Percentiles rank a stretch among this genome's conserved stretches.
phyloP scores from a whole-genome alignment of 1,284 basidiomycete species.

The Macrocystidia cucumis region DNA sequence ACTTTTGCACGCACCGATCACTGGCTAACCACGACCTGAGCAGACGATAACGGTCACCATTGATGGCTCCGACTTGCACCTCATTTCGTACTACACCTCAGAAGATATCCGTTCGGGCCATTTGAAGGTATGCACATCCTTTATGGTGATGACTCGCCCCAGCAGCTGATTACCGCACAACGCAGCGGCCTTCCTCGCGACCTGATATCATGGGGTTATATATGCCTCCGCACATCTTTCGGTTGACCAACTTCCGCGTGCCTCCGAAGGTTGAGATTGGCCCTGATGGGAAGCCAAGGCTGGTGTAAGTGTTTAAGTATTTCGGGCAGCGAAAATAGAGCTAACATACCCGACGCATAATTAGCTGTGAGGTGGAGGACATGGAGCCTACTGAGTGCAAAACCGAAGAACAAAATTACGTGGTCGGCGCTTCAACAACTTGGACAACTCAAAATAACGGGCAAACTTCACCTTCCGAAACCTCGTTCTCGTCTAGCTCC shows the following conservation, averaged over 20 bases:
- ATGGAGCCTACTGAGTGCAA: slow-evolving; percentile 33
- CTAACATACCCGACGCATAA: slow-evolving; percentile 4
- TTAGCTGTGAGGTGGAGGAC: slow-evolving; percentile 37
- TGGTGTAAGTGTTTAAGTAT: slow-evolving; percentile 39
- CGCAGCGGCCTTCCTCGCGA: slow-evolving; percentile 48
- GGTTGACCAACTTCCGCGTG: slow-evolving; percentile 65
- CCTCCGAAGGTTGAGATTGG: slow-evolving; percentile 63
- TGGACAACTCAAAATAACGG: slow-evolving; percentile 25
- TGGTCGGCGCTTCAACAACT: slow-evolving; percentile 27
- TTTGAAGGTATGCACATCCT: slow-evolving; percentile 34
- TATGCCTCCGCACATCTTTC: slow-evolving; percentile 63
- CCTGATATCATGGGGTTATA: slow-evolving; percentile 57
- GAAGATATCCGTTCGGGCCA: slow-evolving; percentile 64
- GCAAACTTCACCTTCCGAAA: slow-evolving; percentile 23
- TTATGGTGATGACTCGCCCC: background rate
- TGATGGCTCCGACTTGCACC: slow-evolving; percentile 69
- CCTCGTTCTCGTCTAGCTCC: slow-evolving; percentile 21
- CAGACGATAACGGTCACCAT: slow-evolving; percentile 78
- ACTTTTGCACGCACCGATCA: no score
- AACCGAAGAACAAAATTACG: slow-evolving; percentile 34
- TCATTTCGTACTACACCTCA: slow-evolving; percentile 75
- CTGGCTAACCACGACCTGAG: no score
- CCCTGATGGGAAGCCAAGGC: slow-evolving; percentile 47
- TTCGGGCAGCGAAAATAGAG: background rate
- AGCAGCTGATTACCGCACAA: slow-evolving; percentile 6